Evolutionary conservation across 139 green algal species (phyloP).

Genomic region (Limnomonas spitsbergensis): DNA sequence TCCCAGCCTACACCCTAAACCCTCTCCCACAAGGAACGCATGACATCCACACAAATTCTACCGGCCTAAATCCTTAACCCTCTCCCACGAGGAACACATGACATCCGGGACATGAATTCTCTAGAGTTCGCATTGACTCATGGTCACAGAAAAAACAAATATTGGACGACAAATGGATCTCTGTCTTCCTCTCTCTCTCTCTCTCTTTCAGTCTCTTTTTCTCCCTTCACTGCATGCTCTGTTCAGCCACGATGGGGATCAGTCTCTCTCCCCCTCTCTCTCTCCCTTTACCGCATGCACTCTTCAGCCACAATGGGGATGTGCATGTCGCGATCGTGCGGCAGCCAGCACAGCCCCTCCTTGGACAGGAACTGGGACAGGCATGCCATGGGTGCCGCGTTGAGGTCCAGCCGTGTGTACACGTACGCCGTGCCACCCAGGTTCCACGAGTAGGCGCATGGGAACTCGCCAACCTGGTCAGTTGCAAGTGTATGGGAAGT

Average conservation of each 20-base stretch:
- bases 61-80: no score
- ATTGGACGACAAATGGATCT: no score
- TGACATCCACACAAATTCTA: no score
- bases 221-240: neutral
- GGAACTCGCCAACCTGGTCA: constrained; percentile 17
- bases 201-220: no score
- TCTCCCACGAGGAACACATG: no score
- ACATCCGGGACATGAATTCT: no score
- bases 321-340: neutral
- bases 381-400: constrained; percentile 6
- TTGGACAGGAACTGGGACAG: constrained; percentile 18
- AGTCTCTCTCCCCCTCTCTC: no score
- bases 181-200: no score
- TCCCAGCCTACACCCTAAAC: no score
- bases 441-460: constrained; percentile 27
- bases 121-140: no score
- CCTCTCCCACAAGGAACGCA: no score
- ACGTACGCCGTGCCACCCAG: constrained; percentile 21
- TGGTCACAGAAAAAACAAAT: no score
- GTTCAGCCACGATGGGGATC: constrained; percentile 6
- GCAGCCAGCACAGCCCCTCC: neutral
- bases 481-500: neutral
- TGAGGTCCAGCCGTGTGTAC: constrained; percentile 17
- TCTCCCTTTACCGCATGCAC: neutral
- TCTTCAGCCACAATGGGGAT: constrained; percentile 8